phyloP scores from a whole-genome alignment of 495 filamentous ascomycete genomes.

The Echria macrotheca region DNA sequence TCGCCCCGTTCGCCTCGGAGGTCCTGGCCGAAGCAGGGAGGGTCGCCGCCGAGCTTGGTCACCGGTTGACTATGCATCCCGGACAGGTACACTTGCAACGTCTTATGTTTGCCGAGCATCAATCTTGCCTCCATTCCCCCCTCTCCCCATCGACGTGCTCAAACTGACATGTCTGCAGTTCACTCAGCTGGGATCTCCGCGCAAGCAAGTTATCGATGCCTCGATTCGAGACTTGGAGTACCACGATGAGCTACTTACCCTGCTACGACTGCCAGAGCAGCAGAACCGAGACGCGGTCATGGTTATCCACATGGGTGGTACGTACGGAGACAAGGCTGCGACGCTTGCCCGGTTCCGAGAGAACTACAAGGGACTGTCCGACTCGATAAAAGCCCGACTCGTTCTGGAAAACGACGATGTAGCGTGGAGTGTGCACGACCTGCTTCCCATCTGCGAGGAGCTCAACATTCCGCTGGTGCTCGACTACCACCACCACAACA shows the following conservation, averaged over 20 bases:
- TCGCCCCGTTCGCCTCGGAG: slow-evolving; percentile 79
- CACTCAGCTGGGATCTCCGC: slow-evolving; percentile 82
- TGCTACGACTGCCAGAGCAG: slow-evolving; percentile 74
- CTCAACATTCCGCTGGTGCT: slow-evolving; percentile 88
- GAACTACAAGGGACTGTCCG: slow-evolving; percentile 61
- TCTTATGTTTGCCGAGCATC: too few species aligned
- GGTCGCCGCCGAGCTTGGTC: slow-evolving; percentile 73
- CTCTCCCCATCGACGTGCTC: not conserved
- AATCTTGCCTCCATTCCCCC: too few species aligned
- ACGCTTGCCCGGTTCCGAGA: slow-evolving; percentile 76
- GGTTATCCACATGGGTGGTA: slow-evolving; percentile 91
- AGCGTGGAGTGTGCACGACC: slow-evolving; percentile 79
- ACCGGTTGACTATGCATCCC: slow-evolving; percentile 85
- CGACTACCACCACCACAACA: slow-evolving; percentile 95
- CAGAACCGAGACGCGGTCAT: slow-evolving; percentile 84
- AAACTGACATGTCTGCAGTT: slow-evolving; percentile 42
- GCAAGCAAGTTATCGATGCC: slow-evolving; percentile 64
- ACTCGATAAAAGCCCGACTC: slow-evolving; percentile 69
- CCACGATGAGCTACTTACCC: slow-evolving; percentile 76
- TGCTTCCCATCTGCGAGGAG: slow-evolving; percentile 87
- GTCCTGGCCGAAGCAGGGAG: slow-evolving; percentile 70
- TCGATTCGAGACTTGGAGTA: slow-evolving; percentile 82
- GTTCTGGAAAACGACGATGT: slow-evolving; percentile 97
- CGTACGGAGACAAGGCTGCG: slow-evolving; percentile 80
- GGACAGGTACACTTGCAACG: slow-evolving; percentile 56